Base-by-base conservation (phyloP, 2,329 filamentous ascomycete genomes). In the Salinomyces thailandicus region DNA sequence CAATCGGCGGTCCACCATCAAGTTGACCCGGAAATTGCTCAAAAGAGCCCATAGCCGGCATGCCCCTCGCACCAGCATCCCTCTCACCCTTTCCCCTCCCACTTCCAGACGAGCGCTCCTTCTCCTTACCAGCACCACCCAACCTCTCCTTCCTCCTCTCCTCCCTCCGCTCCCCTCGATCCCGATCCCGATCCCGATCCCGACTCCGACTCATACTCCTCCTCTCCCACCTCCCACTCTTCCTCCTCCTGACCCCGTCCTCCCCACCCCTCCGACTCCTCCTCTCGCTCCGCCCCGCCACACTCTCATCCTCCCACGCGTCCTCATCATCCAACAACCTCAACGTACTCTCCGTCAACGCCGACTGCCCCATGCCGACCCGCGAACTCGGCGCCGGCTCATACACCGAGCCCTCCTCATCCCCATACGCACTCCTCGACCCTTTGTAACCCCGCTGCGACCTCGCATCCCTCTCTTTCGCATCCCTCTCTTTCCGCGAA, bases 311-410 rank as follows among this genome's bases (percentile, higher is more conserved):
- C 39, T 54, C 53, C 46, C 50, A 52, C 9, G 50, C 51, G 5
- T 48, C 52, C 17, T 55, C 54, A 22, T 48, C 52, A 16, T 48
- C 44, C 14, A 60, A 45, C 29, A 48, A 46, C 16, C 51, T 46
- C 35, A 60, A 41, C 2, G 57, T 54, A 42, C 55, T 58, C 35
- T 54, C 57, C 4, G 57, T 59, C 39, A 60, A 39, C 12, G 46
- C 41, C 15, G 31, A 38, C 37, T 43, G 19, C 35, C 32, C 15
- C 11, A 14, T 30, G 54, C 55, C 38, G 27, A 34, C 48, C 22
- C 49, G 42, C 31, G 46, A 49, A 19, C 36, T 53, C 34, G 45
- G 46, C 20, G 61, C 62, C 28, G 63, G 65, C 24, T 48, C 59
- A 49, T 60, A 65, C 14, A 33, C 11, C 14, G 27, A 28, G 31